Evolutionary conservation across 2,329 filamentous ascomycete genomes (phyloP), one percentile per base, ranked within the genome.

Genomic region (Aspergillus pseudoviridinutans): DNA sequence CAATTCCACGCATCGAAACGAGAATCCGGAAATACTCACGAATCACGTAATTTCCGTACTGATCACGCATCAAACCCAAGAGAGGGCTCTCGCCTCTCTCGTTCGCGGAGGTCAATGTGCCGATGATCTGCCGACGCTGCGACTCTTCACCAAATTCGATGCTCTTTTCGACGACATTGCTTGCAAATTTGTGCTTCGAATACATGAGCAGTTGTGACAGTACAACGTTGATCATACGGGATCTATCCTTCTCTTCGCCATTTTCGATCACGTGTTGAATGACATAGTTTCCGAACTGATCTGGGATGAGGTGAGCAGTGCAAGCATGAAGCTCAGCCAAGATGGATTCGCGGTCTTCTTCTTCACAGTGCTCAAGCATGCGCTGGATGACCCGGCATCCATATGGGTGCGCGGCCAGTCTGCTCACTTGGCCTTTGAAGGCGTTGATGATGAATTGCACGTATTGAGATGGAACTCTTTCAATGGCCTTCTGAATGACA

Each of bases 211-310:
- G 79, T 57, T 91, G 84, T 12, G 81, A 80, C 62, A 87, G 87
- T 62, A 97, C 88, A 50, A 91, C 79, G 27, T 82, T 76, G 56
- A 96, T 89, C 67, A 97, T 88, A 65, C 81, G 85, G 14, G 82
- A 80, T 22, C 87, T 85, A 67, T 97, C 91, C 56, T 88, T 85
- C 3, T 84, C 80, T 53, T 87, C 82, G 25, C 92, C 92, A 61
- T 91, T 85, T 59, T 88, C 80, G 60, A 99, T 92, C 53, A 97
- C 86, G 70, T 97, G 91, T 72, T 97, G 94, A 3, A 90, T 89
- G 20, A 99, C 94, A 70, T 99, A 99, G 76, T 99, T 99, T 58
- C 94, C 94, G 69, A 89, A 99, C 63, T 92, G 88, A 68, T 97
- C 91, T 0, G 86, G 85, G 62, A 97, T 90, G 57, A 97, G 84